phyloP scores from a whole-genome alignment of 345 rosid genomes.

The Syzygium oleosum region DNA sequence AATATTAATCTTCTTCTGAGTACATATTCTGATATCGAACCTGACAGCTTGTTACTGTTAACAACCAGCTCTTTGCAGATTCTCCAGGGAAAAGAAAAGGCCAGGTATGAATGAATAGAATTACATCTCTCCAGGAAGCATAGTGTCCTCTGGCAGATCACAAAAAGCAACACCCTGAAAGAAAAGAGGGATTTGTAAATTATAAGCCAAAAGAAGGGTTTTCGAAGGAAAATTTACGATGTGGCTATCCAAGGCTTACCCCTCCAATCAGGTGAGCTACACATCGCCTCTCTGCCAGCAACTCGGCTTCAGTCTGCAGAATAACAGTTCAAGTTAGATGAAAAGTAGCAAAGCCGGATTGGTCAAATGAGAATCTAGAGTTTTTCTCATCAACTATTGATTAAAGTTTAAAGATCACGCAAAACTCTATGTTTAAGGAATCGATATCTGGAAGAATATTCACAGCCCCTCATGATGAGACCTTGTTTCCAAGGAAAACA shows the following conservation, averaged over 20 bases:
- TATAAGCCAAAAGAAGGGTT: neutral
- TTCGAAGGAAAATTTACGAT: neutral
- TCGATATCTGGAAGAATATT: neutral
- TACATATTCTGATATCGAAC: neutral
- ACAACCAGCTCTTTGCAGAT: neutral
- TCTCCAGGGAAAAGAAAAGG: neutral
- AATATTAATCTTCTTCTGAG: neutral
- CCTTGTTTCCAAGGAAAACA: neutral
- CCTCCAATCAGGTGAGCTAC: constrained; percentile 98
- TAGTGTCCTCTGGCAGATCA: constrained; percentile 93
- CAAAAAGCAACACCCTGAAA: constrained; percentile 83
- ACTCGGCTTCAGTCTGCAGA: constrained; percentile 78
- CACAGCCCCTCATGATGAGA: neutral
- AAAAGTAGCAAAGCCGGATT: neutral
- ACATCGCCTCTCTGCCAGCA: constrained; percentile 88
- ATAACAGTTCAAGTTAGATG: neutral
- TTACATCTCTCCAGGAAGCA: constrained; percentile 99
- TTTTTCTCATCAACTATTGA: neutral
- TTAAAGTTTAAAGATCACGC: neutral
- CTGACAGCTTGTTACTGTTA: neutral
- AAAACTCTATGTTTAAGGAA: neutral
- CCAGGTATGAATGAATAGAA: neutral
- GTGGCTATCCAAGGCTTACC: constrained; percentile 24
- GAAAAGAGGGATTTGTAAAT: neutral
- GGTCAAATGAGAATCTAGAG: neutral